These are phyloP conservation scores for Madurella fahalii DNA, from an alignment of 2,329 filamentous ascomycete species.

Conservation along the genomic window DNA sequence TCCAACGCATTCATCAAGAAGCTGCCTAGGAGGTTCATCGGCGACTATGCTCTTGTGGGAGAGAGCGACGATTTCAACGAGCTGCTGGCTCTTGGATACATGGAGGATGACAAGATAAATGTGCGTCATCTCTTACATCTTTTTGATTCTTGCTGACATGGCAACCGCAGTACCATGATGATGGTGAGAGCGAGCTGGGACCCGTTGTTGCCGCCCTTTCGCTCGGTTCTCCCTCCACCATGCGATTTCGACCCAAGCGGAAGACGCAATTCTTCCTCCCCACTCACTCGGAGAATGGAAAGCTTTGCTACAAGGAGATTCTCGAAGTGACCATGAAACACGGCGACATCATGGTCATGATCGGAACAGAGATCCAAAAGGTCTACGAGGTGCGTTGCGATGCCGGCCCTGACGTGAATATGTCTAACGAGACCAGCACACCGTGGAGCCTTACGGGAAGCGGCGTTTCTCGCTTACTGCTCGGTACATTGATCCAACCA, in stretches of 20 bases:
- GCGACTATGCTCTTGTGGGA: background rate
- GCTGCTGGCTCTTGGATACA: constrained; percentile 58
- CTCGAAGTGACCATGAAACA: constrained; percentile 48
- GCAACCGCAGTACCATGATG: constrained; percentile 55
- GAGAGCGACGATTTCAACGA: constrained; percentile 55
- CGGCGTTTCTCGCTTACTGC: constrained; percentile 56
- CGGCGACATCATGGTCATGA: constrained; percentile 63
- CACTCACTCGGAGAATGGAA: constrained; percentile 13
- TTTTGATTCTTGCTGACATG: constrained; percentile 1
- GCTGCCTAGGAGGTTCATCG: constrained; percentile 1
- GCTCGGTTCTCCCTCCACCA: constrained; percentile 53
- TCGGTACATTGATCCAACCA: constrained; percentile 45
- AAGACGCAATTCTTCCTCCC: constrained; percentile 24
- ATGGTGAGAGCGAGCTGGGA: constrained; percentile 60
- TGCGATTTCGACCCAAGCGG: constrained; percentile 55
- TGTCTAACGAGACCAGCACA: constrained; percentile 40
- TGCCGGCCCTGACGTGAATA: no score
- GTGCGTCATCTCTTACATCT: constrained; percentile 33
- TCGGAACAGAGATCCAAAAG: constrained; percentile 55
- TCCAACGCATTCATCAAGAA: constrained; percentile 26
- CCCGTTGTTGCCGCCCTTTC: constrained; percentile 60
- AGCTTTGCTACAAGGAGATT: constrained; percentile 29
- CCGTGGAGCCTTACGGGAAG: constrained; percentile 46
- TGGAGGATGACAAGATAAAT: constrained; percentile 54
- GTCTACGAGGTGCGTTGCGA: constrained; percentile 47